Evolutionary conservation across 805 yeast species (phyloP), one percentile per base, ranked within the genome.

Genomic region (Hanseniaspora meyeri): DNA sequence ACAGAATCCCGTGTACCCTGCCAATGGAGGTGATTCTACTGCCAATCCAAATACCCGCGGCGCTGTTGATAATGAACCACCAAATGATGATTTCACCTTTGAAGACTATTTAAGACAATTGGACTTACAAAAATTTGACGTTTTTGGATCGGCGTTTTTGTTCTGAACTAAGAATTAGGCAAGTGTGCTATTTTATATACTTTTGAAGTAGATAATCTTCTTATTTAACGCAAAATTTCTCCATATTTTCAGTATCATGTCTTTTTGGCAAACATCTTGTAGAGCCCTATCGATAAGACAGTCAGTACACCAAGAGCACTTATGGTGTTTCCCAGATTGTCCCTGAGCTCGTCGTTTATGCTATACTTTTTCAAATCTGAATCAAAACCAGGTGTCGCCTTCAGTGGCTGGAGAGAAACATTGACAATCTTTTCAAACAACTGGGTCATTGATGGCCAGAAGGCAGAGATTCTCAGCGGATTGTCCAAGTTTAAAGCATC

Each of bases 391-490:
- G 93, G 87, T 0, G 97, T 91, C 6, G 88, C 85, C 7, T 75
- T 67, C 43, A 82, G 78, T 0, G 98, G 98, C 42, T 70, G 71
- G 58, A 82, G 79, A 0, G 97, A 95, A 0, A 95, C 93, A 61
- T 88, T 95, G 0, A 90, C 95, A 27, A 93, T 68, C 62, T 87
- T 95, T 29, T 85, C 82, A 65, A 91, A 86, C 20, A 93, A 71
- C 62, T 95, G 97, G 59, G 82, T 81, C 39, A 91, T 67, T 0
- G 96, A 78, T 1, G 87, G 76, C 99, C 99, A 93, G 12, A 82
- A 76, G 0, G 95, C 85, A 0, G 95, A 87, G 1, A 91, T 85
- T 65, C 93, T 97, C 60, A 93, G 69, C 0, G 98, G 98, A 4
- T 93, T 86, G 11, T 83, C 81, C 16, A 93, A 66, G 58, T 69